Evolutionary conservation across 2,329 filamentous ascomycete species (phyloP).

Genomic region (Fusarium buxicola): DNA sequence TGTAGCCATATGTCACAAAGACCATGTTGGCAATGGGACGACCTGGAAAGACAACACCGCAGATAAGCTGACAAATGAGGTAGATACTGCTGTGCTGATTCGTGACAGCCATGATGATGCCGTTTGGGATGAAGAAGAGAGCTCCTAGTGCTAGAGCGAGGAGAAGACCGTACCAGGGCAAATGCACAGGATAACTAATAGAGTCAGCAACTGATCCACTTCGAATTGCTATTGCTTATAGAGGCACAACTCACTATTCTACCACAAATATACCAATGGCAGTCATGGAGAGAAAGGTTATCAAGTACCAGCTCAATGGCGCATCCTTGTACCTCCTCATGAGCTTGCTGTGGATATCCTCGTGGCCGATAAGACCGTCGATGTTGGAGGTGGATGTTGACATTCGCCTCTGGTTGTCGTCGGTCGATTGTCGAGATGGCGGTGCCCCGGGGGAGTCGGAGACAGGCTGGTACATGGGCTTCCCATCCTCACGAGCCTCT

Average conservation of each 20-base stretch:
- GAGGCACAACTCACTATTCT: constrained; percentile 72
- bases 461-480: constrained; percentile 66
- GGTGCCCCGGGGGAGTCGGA: constrained; percentile 44
- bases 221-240: neutral
- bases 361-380: constrained; percentile 72
- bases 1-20: constrained; percentile 91
- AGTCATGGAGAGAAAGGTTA: constrained; percentile 80
- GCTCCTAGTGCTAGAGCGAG: constrained; percentile 82
- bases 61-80: constrained; percentile 86
- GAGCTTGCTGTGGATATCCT: constrained; percentile 86
- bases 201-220: constrained; percentile 14
- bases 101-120: constrained; percentile 93
- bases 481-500: constrained; percentile 67
- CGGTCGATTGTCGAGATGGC: constrained; percentile 31
- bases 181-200: constrained; percentile 78
- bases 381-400: constrained; percentile 55
- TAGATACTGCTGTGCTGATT: constrained; percentile 91
- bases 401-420: constrained; percentile 36
- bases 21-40: constrained; percentile 93
- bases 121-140: constrained; percentile 88
- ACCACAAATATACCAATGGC: constrained; percentile 85
- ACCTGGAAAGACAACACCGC: constrained; percentile 83
- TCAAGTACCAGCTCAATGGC: constrained; percentile 82
- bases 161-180: constrained; percentile 88
- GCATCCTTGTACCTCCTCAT: constrained; percentile 88